Evolutionary conservation across 306 rosid species (phyloP).

Genomic region (Cicer pinnatifidum): DNA sequence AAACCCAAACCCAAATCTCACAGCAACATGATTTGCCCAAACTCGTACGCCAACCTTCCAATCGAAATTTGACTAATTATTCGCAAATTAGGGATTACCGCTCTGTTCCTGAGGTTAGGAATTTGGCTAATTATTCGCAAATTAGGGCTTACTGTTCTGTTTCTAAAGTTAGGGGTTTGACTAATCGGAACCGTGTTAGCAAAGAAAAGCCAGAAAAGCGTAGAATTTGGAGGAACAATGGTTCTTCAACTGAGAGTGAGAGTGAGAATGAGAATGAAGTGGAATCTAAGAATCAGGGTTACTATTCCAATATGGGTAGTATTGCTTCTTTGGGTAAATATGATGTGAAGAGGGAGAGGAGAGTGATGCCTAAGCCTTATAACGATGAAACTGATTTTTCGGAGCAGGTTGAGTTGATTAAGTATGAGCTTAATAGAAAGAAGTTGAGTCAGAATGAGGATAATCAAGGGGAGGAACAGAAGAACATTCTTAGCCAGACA

Average conservation of each 20-base stretch:
- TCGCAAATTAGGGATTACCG: slow-evolving; percentile 53
- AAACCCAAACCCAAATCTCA: not conserved
- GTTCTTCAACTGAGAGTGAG: slow-evolving; percentile 52
- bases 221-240: slow-evolving; percentile 50
- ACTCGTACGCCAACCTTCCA: slow-evolving; percentile 39
- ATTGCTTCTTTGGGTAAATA: slow-evolving; percentile 78
- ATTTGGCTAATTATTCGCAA: slow-evolving; percentile 19
- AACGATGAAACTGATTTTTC: slow-evolving; percentile 55
- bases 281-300: slow-evolving; percentile 18
- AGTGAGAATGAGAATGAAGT: slow-evolving; percentile 48
- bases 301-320: slow-evolving; percentile 54
- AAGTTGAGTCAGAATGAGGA: slow-evolving; percentile 49
- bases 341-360: slow-evolving; percentile 72
- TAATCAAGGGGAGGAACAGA: slow-evolving; percentile 49
- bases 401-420: slow-evolving; percentile 71
- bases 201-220: slow-evolving; percentile 39
- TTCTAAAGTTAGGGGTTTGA: slow-evolving; percentile 40
- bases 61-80: slow-evolving; percentile 23
- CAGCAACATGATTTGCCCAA: slow-evolving; percentile 52
- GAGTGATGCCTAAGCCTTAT: slow-evolving; percentile 53
- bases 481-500: slow-evolving; percentile 58
- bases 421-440: slow-evolving; percentile 62
- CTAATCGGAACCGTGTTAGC: not conserved
- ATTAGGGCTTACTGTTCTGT: slow-evolving; percentile 56
- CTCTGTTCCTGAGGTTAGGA: not conserved